These are phyloP conservation scores for Aspergillus tanneri DNA, from an alignment of 2,329 filamentous ascomycete genomes.

Conservation along the genomic window DNA sequence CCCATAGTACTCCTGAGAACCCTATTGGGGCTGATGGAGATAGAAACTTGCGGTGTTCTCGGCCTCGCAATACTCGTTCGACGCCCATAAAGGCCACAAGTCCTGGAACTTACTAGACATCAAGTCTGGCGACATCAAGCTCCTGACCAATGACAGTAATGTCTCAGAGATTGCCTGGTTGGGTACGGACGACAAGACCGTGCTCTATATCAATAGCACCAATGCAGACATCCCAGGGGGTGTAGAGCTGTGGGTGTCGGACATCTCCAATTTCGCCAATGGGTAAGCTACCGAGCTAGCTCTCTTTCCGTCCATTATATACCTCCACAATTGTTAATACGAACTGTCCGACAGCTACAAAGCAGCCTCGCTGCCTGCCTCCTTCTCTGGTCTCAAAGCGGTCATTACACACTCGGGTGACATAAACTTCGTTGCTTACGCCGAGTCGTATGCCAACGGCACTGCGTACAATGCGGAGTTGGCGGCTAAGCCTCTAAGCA, in stretches of 20 bases:
- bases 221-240: constrained; percentile 43
- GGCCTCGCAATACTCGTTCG: constrained; percentile 76
- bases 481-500: constrained; percentile 60
- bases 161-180: constrained; percentile 77
- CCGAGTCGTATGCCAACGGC: constrained; percentile 66
- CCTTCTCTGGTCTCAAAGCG: constrained; percentile 41
- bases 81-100: constrained; percentile 62
- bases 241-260: constrained; percentile 40
- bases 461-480: constrained; percentile 65
- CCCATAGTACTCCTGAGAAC: background rate
- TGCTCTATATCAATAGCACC: constrained; percentile 56
- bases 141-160: constrained; percentile 63
- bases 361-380: constrained; percentile 38
- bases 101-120: constrained; percentile 71
- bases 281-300: constrained; percentile 25
- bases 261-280: constrained; percentile 32
- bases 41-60: constrained; percentile 51
- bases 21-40: constrained; percentile 5
- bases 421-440: constrained; percentile 55
- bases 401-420: constrained; percentile 41
- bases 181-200: constrained; percentile 60
- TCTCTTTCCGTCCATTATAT: background rate
- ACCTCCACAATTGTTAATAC: background rate
- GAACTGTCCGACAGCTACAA: constrained; percentile 32
- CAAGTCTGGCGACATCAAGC: constrained; percentile 61